phyloP scores from a whole-genome alignment of 139 green algal species.

The Auxenochlorella protothecoides region DNA sequence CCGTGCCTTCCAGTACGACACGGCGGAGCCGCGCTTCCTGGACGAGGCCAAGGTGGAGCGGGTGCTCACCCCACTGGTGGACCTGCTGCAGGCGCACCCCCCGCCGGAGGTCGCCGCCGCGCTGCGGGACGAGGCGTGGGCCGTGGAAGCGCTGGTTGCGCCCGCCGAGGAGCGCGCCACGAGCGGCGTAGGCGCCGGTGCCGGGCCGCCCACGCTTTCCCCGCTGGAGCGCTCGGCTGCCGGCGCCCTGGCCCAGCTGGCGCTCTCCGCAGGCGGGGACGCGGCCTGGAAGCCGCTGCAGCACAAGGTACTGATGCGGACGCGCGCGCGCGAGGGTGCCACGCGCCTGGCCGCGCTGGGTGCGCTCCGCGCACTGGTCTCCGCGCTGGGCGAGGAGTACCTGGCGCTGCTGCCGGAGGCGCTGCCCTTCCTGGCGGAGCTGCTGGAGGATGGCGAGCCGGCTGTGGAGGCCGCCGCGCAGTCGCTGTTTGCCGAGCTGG shows the following conservation, averaged over 20 bases:
- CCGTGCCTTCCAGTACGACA: conserved; percentile 74
- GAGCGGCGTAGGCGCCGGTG: conserved; percentile 1
- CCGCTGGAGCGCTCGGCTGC: not conserved
- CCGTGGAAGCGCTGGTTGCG: not conserved
- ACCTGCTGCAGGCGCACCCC: conserved; percentile 21
- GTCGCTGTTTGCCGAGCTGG: conserved; percentile 54
- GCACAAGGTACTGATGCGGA: conserved; percentile 39
- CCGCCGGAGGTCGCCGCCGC: conserved; percentile 12
- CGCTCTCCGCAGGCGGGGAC: conserved; percentile 54
- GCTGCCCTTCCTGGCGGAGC: conserved; percentile 81
- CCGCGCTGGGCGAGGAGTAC: conserved; percentile 77
- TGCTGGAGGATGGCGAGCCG: conserved; percentile 76
- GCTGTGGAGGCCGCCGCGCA: conserved; percentile 45
- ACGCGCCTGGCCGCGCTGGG: conserved; percentile 25
- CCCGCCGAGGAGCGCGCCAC: conserved; percentile 9
- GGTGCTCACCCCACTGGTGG: conserved; percentile 52
- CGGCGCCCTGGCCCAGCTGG: conserved; percentile 59
- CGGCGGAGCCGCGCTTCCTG: conserved; percentile 37
- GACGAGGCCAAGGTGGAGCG: conserved; percentile 47
- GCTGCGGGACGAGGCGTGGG: not conserved
- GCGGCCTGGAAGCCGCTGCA: conserved; percentile 79
- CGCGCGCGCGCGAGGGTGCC: conserved; percentile 8
- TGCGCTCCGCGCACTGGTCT: conserved; percentile 28
- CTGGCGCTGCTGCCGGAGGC: conserved; percentile 58
- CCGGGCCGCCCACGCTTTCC: not conserved